Base-by-base conservation (phyloP, 1,139 yeast species). In the Pichia terricola region DNA sequence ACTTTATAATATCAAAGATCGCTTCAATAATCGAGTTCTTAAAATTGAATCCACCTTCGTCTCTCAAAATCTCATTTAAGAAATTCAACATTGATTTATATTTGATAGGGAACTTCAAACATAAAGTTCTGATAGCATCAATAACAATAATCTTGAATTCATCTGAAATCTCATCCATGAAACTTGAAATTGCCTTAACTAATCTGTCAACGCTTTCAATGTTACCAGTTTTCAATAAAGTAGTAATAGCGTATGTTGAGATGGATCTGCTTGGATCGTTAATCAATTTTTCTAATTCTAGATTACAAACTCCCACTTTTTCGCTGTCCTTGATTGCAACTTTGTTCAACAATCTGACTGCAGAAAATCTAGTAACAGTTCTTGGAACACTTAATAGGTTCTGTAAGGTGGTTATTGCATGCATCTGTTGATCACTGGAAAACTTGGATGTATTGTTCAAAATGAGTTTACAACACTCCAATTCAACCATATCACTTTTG, bases 241-340 rank as follows among this genome's bases (percentile, higher is more conserved):
- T 91, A 38, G 98, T 91, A 61, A 91, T 91, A 31, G 98, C 97
- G 64, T 88, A 89, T n/a, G 98, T 91, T n/a, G 97, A 91, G 55
- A 91, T 80, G 36, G 95, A 82, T 65, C 96, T 79, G 65, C 86
- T 88, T 35, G 88, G 62, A 64, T 91, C 97, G 61, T 83, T 82
- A 56, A 94, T 87, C 61, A 91, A 74, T 35, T 78, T 70, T 66
- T 91, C 98, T 59, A 91, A 75, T 62, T 88, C 96, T 45, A 74
- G 69, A 60, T 86, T 89, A 63, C 85, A 79, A 39, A 77, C 77
- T 55, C 84, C 72, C 41, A 84, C 79, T 55, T 77, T 77, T 55
- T 84, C 89, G 11, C 97, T 96, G 54, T 79, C 79, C 53, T 73
- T 76, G 72, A 83, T 72, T 4, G 98, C 89, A 55, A 86, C 79